phyloP scores from a whole-genome alignment of 73 alveolate species.

The Uronychia binucleata region DNA sequence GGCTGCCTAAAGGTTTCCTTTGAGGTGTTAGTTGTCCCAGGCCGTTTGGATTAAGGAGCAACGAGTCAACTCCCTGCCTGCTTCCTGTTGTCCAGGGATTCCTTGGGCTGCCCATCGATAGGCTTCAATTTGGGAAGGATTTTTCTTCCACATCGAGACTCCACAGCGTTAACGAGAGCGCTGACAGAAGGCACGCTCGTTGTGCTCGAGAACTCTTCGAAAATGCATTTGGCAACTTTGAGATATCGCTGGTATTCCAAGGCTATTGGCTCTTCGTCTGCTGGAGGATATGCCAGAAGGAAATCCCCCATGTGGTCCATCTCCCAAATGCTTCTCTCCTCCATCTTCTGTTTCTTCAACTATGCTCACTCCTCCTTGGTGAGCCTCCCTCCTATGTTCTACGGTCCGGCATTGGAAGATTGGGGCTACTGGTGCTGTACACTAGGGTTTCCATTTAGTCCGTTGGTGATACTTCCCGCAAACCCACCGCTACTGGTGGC shows the following conservation, averaged over 20 bases:
- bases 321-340: not conserved
- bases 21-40: too few species aligned
- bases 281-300: not conserved
- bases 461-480: too few species aligned
- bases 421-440: too few species aligned
- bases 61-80: too few species aligned
- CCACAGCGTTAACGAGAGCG: not conserved
- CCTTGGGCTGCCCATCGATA: too few species aligned
- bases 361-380: not conserved
- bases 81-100: too few species aligned
- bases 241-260: not conserved
- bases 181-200: not conserved
- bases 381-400: too few species aligned
- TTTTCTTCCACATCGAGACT: not conserved
- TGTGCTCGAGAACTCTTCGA: not conserved
- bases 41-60: too few species aligned
- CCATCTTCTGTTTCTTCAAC: not conserved
- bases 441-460: too few species aligned
- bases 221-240: not conserved
- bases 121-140: not conserved
- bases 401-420: too few species aligned
- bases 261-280: not conserved
- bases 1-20: too few species aligned
- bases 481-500: too few species aligned
- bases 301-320: not conserved